phyloP scores from a whole-genome alignment of 1,284 basidiomycete genomes.

The Cutaneotrichosporon curvatum region DNA sequence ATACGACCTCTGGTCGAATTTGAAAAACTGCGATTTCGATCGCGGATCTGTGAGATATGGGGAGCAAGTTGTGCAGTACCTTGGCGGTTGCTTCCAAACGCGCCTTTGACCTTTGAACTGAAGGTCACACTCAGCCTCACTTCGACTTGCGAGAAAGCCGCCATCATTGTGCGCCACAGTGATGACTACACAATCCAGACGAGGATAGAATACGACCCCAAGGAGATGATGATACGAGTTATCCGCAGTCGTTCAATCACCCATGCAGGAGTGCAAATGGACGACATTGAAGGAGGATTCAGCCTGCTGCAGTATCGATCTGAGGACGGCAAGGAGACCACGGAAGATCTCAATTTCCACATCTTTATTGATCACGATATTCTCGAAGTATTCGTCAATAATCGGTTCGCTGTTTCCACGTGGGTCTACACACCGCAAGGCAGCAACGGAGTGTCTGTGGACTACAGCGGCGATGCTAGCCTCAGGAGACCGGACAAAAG shows the following conservation, averaged over 20 bases:
- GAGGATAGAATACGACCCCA: constrained; percentile 6
- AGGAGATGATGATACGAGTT: constrained; percentile 1
- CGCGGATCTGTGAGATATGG: constrained; percentile 1
- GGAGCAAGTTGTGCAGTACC: no score
- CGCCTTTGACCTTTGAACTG: constrained; percentile 6
- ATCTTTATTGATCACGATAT: constrained; percentile 35
- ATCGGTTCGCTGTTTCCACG: constrained; percentile 31
- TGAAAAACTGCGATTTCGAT: no score
- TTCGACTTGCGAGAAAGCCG: background rate
- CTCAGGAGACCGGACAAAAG: no score
- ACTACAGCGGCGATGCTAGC: no score
- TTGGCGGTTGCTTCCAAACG: no score
- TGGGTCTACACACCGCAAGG: constrained; percentile 21
- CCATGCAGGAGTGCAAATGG: background rate
- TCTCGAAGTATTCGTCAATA: constrained; percentile 39
- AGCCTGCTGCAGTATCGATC: constrained; percentile 12
- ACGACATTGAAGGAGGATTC: constrained; percentile 9
- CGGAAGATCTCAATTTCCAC: constrained; percentile 22
- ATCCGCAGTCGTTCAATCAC: constrained; percentile 4
- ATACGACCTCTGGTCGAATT: constrained; percentile 13
- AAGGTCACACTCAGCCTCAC: background rate
- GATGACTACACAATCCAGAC: constrained; percentile 1
- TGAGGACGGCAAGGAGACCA: background rate
- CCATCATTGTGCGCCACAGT: constrained; percentile 2
- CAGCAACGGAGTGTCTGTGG: background rate